These are phyloP conservation scores for Westerdykella ornata DNA, from an alignment of 2,329 filamentous ascomycete species.

Conservation along the genomic window DNA sequence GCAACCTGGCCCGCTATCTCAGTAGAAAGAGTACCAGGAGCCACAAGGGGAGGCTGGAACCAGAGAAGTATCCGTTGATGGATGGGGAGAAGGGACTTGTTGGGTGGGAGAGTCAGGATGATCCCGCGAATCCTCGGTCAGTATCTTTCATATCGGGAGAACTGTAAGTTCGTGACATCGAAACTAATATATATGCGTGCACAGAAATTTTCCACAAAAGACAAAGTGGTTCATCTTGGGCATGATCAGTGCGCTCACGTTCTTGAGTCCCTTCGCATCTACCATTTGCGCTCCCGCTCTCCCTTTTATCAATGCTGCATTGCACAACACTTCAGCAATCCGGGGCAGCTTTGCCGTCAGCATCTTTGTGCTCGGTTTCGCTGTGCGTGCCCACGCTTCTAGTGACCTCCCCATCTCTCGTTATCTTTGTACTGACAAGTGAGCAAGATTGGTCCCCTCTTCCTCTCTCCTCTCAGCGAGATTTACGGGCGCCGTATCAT, in stretches of 20 bases:
- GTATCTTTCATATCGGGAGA: background rate
- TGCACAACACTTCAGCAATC: conserved; percentile 27
- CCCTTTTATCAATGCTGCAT: conserved; percentile 25
- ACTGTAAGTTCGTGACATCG: background rate
- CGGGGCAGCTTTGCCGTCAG: conserved; percentile 29
- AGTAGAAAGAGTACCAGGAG: conserved; percentile 23
- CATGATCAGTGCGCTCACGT: conserved; percentile 28
- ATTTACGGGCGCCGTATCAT: conserved; percentile 31
- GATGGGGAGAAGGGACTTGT: conserved; percentile 32
- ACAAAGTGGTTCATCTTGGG: conserved; percentile 26
- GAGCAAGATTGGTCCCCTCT: conserved; percentile 22
- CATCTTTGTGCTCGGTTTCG: conserved; percentile 34
- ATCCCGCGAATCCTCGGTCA: conserved; percentile 26
- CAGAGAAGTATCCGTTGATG: conserved; percentile 26
- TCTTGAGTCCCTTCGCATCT: conserved; percentile 27
- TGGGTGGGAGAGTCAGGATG: conserved; percentile 33
- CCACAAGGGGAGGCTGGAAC: conserved; percentile 18
- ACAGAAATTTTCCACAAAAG: conserved; percentile 23
- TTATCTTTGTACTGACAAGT: background rate
- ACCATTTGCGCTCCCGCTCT: conserved; percentile 33
- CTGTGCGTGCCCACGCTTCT: conserved; percentile 9
- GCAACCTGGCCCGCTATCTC: conserved; percentile 14
- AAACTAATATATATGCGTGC: background rate
- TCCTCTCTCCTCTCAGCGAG: conserved; percentile 31
- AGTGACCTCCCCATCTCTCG: background rate